Evolutionary conservation across 2,329 filamentous ascomycete genomes (phyloP), one percentile per base, ranked within the genome.

Genomic region (Didymellaceae sp.): DNA sequence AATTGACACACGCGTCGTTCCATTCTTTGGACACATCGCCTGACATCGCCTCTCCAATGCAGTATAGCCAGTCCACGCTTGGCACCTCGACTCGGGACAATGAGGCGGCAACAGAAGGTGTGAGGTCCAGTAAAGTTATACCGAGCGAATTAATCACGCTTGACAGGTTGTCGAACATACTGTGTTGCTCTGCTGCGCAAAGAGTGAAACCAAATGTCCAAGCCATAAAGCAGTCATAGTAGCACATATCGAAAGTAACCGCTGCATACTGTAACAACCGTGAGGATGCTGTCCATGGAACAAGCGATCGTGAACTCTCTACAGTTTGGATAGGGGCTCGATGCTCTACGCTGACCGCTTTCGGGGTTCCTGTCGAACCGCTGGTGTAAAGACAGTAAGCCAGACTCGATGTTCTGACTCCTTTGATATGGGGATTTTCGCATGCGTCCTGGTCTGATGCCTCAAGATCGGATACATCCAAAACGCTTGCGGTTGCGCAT

Each of bases 151-250:
- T 72, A 41, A 77, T 73, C 9, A 66, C 62, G 2, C 56, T 59
- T 3, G 68, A 51, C 2, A 77, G 58, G 25, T 76, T 63, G 41
- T 75, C 70, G 10, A 77, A 63, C 63, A 78, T 70, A 17, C 58
- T 45, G 5, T 57, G 56, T 48, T 74, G 74, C 13, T 71, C 67
- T 17, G 74, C 70, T 10, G 74, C 70, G 53, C 75, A 76, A 24
- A 78, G 64, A 17, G 73, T 71, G 51, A 78, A 76, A 1, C 75
- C 75, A 44, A 74, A 71, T 8, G 68, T 68, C 75, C 75, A 77
- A 9, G 75, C 74, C 42, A 78, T 63, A 53, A 78, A 77, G 60
- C 75, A 77, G 54, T 78, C 75, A 44, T 75, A 78, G 52, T 77
- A 77, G 50, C 75, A 78, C 75, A 78, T 78, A 49, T 78, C 75